phyloP scores from a whole-genome alignment of 2,329 filamentous ascomycete genomes.

The Fusarium sacchari region DNA sequence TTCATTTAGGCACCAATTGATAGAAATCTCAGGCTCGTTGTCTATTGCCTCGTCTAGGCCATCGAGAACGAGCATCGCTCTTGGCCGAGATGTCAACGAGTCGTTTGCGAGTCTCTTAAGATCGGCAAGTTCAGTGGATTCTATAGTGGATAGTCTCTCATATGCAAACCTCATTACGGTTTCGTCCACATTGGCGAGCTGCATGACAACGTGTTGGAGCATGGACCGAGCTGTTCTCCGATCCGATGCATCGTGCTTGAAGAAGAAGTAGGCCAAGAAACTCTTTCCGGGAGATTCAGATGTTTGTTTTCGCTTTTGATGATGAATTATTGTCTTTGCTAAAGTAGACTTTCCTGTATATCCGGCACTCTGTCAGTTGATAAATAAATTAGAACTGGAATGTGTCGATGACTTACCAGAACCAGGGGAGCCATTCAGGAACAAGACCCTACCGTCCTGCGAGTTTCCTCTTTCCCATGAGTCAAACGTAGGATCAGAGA shows the following conservation, averaged over 20 bases:
- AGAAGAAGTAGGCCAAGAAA: not conserved
- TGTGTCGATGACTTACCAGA: not conserved
- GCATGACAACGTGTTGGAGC: not conserved
- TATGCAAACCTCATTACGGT: accelerated
- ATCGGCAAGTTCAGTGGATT: accelerated
- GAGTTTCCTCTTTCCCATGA: accelerated
- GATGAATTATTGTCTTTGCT: not conserved
- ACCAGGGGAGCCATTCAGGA: not conserved
- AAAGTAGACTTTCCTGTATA: not conserved
- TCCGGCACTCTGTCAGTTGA: too few species aligned
- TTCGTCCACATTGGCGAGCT: accelerated
- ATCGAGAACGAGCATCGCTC: accelerated
- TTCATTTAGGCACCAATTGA: accelerated
- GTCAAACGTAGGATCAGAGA: accelerated
- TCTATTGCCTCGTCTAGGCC: not conserved
- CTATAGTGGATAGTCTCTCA: accelerated
- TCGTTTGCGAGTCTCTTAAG: accelerated
- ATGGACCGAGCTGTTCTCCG: accelerated
- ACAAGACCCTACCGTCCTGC: accelerated
- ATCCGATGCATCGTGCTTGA: not conserved
- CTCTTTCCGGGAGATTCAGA: accelerated
- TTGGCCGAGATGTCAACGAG: accelerated
- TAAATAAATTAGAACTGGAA: too few species aligned
- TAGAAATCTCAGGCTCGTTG: accelerated
- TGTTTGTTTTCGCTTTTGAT: accelerated